phyloP scores from a whole-genome alignment of 352 stramenopile species.

The Pythium utonaiense region DNA sequence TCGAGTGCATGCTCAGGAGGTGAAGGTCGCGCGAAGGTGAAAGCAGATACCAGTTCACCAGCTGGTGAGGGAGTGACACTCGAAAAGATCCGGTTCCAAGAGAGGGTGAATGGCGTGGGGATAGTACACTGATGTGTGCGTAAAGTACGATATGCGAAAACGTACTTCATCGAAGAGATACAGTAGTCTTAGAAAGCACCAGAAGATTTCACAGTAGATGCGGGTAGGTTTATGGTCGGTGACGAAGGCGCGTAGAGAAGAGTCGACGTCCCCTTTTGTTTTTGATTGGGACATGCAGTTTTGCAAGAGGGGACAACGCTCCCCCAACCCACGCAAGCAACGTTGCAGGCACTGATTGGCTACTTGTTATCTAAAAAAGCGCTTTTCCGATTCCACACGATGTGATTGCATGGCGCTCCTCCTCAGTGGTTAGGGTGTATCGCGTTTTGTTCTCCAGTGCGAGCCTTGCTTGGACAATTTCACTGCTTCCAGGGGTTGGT shows the following conservation, averaged over 20 bases:
- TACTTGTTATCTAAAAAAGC: slow-evolving; percentile 5
- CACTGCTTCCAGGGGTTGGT: slow-evolving; percentile 13
- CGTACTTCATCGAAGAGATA: slow-evolving; percentile 10
- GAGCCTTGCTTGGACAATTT: not conserved
- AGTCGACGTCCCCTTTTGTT: not conserved
- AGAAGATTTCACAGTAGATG: slow-evolving; percentile 3
- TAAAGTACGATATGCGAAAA: slow-evolving; percentile 12
- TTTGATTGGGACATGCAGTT: slow-evolving; percentile 1
- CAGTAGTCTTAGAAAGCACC: not conserved
- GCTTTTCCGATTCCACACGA: slow-evolving; percentile 7
- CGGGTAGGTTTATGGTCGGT: slow-evolving; percentile 16
- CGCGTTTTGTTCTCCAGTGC: not conserved
- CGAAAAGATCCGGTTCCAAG: slow-evolving; percentile 23
- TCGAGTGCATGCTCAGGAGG: slow-evolving; percentile 4
- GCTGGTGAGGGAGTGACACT: slow-evolving; percentile 17
- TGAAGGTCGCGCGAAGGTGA: slow-evolving; percentile 22
- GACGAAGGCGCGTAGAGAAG: slow-evolving; percentile 19
- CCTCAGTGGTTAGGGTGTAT: slow-evolving; percentile 9
- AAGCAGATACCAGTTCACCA: slow-evolving; percentile 10
- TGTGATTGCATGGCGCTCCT: slow-evolving; percentile 9
- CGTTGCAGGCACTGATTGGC: slow-evolving; percentile 23
- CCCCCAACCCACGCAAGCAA: slow-evolving; percentile 16
- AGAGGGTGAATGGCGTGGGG: not conserved
- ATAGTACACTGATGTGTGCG: not conserved
- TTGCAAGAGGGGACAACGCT: slow-evolving; percentile 12